Conservation (phyloP, 345 rosid species). For the Populus davidiana region DNA sequence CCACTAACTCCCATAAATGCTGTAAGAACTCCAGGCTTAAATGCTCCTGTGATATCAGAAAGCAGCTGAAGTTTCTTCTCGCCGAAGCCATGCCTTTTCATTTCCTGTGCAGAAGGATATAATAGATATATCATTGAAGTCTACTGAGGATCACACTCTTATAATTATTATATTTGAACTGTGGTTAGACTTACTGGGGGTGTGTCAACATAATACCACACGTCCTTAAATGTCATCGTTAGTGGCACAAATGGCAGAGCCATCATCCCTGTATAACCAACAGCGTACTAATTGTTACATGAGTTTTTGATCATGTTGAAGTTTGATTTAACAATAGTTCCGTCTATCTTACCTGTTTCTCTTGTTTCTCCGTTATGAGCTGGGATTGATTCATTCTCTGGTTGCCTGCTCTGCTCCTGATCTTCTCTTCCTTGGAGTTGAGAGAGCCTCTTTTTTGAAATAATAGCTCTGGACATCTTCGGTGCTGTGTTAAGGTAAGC, state of each 20-base stretch:
- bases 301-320: too few species aligned
- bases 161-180: too few species aligned
- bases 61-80: constrained; percentile 60
- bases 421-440: too few species aligned
- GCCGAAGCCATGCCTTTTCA: constrained; percentile 45
- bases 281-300: too few species aligned
- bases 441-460: too few species aligned
- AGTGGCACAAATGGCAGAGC: constrained; percentile 63
- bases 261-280: constrained; percentile 43
- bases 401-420: too few species aligned
- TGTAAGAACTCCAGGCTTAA: constrained; percentile 74
- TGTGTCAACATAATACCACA: constrained; percentile 57
- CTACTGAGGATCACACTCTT: not conserved
- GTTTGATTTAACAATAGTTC: too few species aligned
- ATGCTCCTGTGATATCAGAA: constrained; percentile 54
- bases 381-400: too few species aligned
- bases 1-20: constrained; percentile 89
- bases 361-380: too few species aligned
- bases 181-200: constrained; percentile 48
- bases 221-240: constrained; percentile 51
- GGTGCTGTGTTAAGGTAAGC: too few species aligned
- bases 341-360: too few species aligned
- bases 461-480: too few species aligned
- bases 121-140: not conserved
- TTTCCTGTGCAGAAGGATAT: constrained; percentile 36